Evolutionary conservation across 192 early-diverging fungal species (phyloP).

Genomic region (Backusella tarrabulga): DNA sequence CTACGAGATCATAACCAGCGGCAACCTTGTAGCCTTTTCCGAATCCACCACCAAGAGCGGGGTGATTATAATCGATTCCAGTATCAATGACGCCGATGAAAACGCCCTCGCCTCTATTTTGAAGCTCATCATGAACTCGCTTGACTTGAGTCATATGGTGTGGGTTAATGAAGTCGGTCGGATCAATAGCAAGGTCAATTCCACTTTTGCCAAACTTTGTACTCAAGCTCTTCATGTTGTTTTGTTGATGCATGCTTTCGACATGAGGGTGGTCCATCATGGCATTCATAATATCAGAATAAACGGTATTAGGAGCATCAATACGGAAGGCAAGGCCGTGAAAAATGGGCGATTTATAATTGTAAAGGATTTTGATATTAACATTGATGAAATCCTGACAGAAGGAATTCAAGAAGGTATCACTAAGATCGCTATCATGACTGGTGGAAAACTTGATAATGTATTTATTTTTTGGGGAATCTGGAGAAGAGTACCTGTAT

Average conservation of each 20-base stretch:
- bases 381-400: not conserved
- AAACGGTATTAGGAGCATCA: not conserved
- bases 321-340: not conserved
- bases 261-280: not conserved
- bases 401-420: not conserved
- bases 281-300: not conserved
- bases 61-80: slow-evolving; percentile 58
- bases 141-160: slow-evolving; percentile 47
- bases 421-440: not conserved
- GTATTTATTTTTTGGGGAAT: not conserved
- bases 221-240: not conserved
- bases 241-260: not conserved
- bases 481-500: not conserved
- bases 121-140: slow-evolving; percentile 43
- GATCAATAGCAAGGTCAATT: not conserved
- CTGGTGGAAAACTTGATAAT: not conserved
- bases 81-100: slow-evolving; percentile 67
- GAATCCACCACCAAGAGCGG: slow-evolving; percentile 65
- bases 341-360: not conserved
- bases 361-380: not conserved
- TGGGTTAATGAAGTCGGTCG: not conserved
- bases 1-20: slow-evolving; percentile 66
- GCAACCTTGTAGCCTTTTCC: slow-evolving; percentile 53
- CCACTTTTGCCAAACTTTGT: not conserved
- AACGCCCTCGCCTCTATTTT: slow-evolving; percentile 60